These are phyloP conservation scores for Leucoagaricus sp. DNA, from an alignment of 1,284 basidiomycete species.

Conservation along the genomic window DNA sequence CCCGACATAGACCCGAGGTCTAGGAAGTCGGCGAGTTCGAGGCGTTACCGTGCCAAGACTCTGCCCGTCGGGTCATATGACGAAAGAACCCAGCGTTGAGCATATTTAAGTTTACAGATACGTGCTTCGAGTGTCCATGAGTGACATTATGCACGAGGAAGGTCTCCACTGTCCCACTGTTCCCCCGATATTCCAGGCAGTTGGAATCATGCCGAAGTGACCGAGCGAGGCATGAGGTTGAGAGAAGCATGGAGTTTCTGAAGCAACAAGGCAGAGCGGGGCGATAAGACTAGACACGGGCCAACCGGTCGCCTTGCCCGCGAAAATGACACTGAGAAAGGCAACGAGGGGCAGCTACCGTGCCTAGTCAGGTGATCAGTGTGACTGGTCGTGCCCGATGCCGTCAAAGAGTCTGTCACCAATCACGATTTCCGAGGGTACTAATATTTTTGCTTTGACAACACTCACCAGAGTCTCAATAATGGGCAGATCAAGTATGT, in stretches of 20 bases:
- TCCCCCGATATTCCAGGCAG: not conserved
- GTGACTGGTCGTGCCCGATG: not conserved
- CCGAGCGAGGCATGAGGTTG: not conserved
- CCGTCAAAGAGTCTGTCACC: not conserved
- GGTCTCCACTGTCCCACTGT: no score
- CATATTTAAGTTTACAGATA: no score
- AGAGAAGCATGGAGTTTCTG: no score
- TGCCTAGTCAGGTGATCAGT: not conserved
- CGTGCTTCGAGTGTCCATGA: no score
- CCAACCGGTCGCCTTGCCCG: no score
- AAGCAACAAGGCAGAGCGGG: no score
- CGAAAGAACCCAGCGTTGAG: not conserved
- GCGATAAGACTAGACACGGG: no score
- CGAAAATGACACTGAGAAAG: no score
- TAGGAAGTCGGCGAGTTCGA: not conserved
- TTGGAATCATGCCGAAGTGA: not conserved
- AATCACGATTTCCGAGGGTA: not conserved
- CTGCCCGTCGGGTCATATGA: not conserved
- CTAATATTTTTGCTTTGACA: not conserved
- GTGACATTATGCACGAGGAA: not conserved
- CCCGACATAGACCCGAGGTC: slow-evolving; percentile 5
- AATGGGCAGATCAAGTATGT: slow-evolving; percentile 63
- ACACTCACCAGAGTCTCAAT: not conserved
- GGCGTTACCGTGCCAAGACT: not conserved
- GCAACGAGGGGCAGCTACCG: no score